These are phyloP conservation scores for Parietaria judaica DNA, from an alignment of 306 rosid species.

Conservation along the genomic window DNA sequence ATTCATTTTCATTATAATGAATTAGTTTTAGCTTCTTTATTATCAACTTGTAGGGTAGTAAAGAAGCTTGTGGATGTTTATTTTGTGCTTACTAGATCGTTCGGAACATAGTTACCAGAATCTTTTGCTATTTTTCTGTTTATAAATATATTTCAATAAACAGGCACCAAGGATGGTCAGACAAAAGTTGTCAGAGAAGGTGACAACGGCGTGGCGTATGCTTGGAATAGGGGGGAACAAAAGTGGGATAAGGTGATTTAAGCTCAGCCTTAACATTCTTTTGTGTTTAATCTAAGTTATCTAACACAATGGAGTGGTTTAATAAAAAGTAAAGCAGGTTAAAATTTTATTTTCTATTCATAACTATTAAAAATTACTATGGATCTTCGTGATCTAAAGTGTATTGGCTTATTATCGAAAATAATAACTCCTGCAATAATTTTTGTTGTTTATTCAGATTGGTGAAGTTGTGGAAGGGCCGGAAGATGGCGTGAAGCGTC, in stretches of 20 bases:
- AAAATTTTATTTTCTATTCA: not conserved
- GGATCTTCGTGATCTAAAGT: not conserved
- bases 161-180: conserved; percentile 94
- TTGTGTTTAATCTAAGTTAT: not conserved
- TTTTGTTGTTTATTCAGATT: conserved; percentile 33
- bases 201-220: conserved; percentile 93
- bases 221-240: conserved; percentile 71
- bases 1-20: not conserved
- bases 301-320: not conserved
- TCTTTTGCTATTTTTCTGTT: not conserved
- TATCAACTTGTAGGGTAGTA: conserved; percentile 2
- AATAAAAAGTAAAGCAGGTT: not conserved
- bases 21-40: too few relatives aligned
- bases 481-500: conserved; percentile 49
- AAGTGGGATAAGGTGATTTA: conserved; percentile 88
- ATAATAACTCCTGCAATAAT: not conserved
- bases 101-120: not conserved
- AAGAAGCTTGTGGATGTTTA: not conserved
- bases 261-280: not conserved
- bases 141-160: conserved; percentile 14
- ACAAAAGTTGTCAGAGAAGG: conserved; percentile 94
- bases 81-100: conserved; percentile 8
- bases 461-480: conserved; percentile 99
- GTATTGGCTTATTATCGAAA: not conserved
- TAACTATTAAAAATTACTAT: not conserved